phyloP scores from a whole-genome alignment of 2,329 filamentous ascomycete genomes.

The Penicillium sp. region DNA sequence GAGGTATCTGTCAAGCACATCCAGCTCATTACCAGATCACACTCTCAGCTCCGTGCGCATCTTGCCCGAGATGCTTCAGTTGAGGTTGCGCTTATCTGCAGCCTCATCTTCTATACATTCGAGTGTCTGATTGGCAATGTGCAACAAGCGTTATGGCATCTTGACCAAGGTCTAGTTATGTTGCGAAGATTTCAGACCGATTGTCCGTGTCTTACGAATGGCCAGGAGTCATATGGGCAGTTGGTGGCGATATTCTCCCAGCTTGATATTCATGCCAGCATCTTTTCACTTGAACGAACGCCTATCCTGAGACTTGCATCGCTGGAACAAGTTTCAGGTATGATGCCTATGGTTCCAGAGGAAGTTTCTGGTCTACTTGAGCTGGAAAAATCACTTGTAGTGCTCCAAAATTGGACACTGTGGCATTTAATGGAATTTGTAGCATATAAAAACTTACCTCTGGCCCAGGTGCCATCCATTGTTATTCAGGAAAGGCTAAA shows the following conservation, averaged over 20 bases:
- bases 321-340: background rate
- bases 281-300: slow-evolving; percentile 12
- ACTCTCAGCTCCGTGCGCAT: slow-evolving; percentile 25
- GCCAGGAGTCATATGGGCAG: slow-evolving; percentile 4
- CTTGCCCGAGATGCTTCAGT: slow-evolving; percentile 18
- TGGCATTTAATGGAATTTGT: slow-evolving; percentile 18
- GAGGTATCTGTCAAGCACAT: slow-evolving; percentile 1
- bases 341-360: slow-evolving; percentile 1
- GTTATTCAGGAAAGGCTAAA: slow-evolving; percentile 9
- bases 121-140: slow-evolving; percentile 26
- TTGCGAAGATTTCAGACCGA: slow-evolving; percentile 14
- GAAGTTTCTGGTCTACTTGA: slow-evolving; percentile 4
- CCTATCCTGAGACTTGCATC: slow-evolving; percentile 14
- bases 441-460: slow-evolving; percentile 3
- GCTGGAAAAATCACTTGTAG: slow-evolving; percentile 16
- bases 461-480: slow-evolving; percentile 4
- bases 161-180: slow-evolving; percentile 24
- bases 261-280: slow-evolving; percentile 25
- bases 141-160: slow-evolving; percentile 23
- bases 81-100: slow-evolving; percentile 26
- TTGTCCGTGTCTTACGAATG: background rate
- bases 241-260: slow-evolving; percentile 13
- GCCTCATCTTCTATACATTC: slow-evolving; percentile 27
- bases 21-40: slow-evolving; percentile 21
- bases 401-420: slow-evolving; percentile 24